phyloP scores from a whole-genome alignment of 2,329 filamentous ascomycete genomes.

The Arthroderma uncinatum region DNA sequence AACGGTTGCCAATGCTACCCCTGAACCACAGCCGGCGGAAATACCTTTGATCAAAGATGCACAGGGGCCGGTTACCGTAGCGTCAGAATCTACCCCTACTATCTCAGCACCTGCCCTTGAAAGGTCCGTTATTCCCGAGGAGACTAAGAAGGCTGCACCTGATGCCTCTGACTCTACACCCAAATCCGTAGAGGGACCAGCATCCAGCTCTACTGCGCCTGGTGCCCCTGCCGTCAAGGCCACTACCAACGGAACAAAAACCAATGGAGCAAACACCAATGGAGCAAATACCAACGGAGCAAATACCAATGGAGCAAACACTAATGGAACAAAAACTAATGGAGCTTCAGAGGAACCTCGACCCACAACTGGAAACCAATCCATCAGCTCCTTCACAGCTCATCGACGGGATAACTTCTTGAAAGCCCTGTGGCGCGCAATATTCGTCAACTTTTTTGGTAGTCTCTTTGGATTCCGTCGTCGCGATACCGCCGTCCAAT shows the following conservation, averaged over 20 bases:
- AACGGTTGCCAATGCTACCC: not conserved
- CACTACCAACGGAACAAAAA: slow-evolving; percentile 19
- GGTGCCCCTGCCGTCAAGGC: slow-evolving; percentile 5
- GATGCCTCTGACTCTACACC: slow-evolving; percentile 7
- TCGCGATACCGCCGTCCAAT: slow-evolving; percentile 11
- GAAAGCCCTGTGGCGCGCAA: slow-evolving; percentile 30
- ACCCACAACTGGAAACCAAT: slow-evolving; percentile 23
- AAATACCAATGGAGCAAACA: not conserved
- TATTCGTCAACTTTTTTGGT: slow-evolving; percentile 33
- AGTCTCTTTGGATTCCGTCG: slow-evolving; percentile 32
- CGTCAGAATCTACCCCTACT: not conserved
- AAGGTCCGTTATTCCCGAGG: not conserved
- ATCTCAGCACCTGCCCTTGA: too few species aligned
- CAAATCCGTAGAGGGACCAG: slow-evolving; percentile 10
- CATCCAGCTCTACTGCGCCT: slow-evolving; percentile 8
- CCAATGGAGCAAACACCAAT: too few species aligned
- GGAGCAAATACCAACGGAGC: too few species aligned
- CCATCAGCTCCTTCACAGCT: slow-evolving; percentile 29
- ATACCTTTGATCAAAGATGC: not conserved
- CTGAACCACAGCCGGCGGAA: not conserved
- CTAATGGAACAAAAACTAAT: slow-evolving; percentile 3
- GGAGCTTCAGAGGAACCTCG: not conserved
- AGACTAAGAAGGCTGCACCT: slow-evolving; percentile 2
- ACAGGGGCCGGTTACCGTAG: not conserved
- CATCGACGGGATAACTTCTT: slow-evolving; percentile 31